These are phyloP conservation scores for Hyparrhenia diplandra DNA, from an alignment of 176 grass and related monocot genomes.

Conservation along the genomic window DNA sequence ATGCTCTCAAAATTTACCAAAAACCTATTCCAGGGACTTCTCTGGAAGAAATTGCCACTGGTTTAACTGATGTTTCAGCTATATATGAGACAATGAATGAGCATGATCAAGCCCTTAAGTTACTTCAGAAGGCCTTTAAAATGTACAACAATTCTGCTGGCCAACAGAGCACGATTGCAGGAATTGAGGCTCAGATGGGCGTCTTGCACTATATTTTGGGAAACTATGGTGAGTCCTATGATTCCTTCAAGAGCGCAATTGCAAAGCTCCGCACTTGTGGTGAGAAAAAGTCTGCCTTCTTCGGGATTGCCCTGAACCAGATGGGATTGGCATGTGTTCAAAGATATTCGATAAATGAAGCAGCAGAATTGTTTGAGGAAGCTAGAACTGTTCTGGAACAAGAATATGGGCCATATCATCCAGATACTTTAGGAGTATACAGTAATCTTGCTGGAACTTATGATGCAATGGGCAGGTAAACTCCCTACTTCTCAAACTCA, in stretches of 20 bases:
- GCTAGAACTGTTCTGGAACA: constrained; percentile 86
- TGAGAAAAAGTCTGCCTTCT: constrained; percentile 89
- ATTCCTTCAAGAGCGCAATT: constrained; percentile 79
- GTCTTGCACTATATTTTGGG: constrained; percentile 87
- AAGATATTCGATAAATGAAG: constrained; percentile 82
- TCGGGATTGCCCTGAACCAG: constrained; percentile 89
- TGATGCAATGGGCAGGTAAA: constrained; percentile 98
- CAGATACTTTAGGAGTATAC: constrained; percentile 88
- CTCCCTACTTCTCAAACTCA: background rate
- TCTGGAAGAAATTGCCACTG: constrained; percentile 85
- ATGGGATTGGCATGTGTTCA: constrained; percentile 87
- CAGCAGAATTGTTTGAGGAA: constrained; percentile 81
- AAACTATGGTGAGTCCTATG: constrained; percentile 66
- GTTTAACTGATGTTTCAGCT: constrained; percentile 82
- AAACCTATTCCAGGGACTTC: constrained; percentile 88
- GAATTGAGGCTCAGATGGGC: constrained; percentile 95
- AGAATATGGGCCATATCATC: constrained; percentile 88
- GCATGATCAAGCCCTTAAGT: constrained; percentile 85
- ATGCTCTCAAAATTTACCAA: constrained; percentile 87
- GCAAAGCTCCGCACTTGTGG: constrained; percentile 85
- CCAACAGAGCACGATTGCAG: constrained; percentile 87
- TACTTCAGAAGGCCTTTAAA: constrained; percentile 94
- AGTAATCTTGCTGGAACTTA: constrained; percentile 97
- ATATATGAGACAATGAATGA: constrained; percentile 98
- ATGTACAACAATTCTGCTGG: constrained; percentile 77